A percentile compares a stretch with the other conserved stretches of the same genome.
These are phyloP conservation scores for Kodamaea jinghongensis DNA, from an alignment of 805 yeast genomes.

Conservation along the genomic window DNA sequence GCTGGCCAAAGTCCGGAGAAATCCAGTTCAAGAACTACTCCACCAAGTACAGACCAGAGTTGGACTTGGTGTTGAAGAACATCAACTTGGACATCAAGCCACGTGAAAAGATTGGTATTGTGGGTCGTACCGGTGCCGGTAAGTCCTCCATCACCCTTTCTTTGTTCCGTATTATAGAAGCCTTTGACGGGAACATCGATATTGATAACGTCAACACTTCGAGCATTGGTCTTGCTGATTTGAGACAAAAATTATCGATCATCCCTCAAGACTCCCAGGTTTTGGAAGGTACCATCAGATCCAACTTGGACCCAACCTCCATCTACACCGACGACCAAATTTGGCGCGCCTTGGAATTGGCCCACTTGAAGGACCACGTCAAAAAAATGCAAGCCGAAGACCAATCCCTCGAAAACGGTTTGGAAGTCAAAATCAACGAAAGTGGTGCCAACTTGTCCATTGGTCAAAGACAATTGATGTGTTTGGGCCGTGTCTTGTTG, in stretches of 20 bases:
- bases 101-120: conserved; percentile 43
- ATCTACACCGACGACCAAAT: conserved; percentile 34
- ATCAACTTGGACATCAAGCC: conserved; percentile 36
- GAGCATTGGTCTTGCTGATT: conserved; percentile 39
- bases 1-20: conserved; percentile 41
- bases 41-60: conserved; percentile 43
- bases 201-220: conserved; percentile 36
- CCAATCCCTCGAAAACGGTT: conserved; percentile 27
- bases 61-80: conserved; percentile 41
- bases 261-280: conserved; percentile 48
- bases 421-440: conserved; percentile 39
- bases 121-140: conserved; percentile 48
- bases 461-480: conserved; percentile 59
- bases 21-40: conserved; percentile 38
- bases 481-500: conserved; percentile 74
- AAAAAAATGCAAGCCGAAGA: conserved; percentile 28
- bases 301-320: conserved; percentile 42
- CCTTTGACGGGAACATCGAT: conserved; percentile 32
- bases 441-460: conserved; percentile 51
- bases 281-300: conserved; percentile 41
- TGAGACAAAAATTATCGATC: conserved; percentile 41
- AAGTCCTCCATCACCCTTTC: conserved; percentile 45
- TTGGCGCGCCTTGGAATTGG: conserved; percentile 42
- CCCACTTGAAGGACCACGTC: conserved; percentile 43
- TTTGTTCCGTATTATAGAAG: conserved; percentile 43